Percentiles rank a stretch among this genome's conserved stretches.
phyloP scores from a whole-genome alignment of 1,284 basidiomycete genomes.

The Sanghuangporus sanghuang region DNA sequence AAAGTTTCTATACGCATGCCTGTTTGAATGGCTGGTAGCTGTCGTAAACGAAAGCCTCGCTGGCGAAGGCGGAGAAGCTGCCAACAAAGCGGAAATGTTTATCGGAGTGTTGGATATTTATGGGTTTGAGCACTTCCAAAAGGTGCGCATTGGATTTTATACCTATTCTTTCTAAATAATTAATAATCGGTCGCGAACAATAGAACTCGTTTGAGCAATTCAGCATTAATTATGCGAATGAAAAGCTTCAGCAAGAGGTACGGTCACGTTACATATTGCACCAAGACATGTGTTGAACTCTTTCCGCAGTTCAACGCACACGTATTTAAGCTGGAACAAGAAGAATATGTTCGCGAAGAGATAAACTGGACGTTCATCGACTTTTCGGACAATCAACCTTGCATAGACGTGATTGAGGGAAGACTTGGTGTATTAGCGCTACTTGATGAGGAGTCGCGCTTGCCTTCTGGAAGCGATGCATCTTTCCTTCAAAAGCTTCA shows the following conservation, averaged over 20 bases:
- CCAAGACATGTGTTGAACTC: constrained; percentile 13
- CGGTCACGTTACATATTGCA: neutral
- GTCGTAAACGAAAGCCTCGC: constrained; percentile 96
- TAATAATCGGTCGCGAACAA: neutral
- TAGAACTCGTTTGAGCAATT: constrained; percentile 99
- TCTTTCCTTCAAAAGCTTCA: constrained; percentile 96
- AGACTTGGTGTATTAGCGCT: constrained; percentile 93
- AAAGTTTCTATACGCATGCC: constrained; percentile 97
- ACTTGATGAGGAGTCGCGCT: constrained; percentile 95
- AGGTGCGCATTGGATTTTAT: constrained; percentile 40
- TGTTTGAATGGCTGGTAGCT: constrained; percentile 98
- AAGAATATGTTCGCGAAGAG: constrained; percentile 97
- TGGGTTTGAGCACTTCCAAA: constrained; percentile 96
- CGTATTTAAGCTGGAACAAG: constrained; percentile 99
- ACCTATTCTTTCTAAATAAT: neutral
- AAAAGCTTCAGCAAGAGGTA: constrained; percentile 95
- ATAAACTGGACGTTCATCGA: constrained; percentile 99
- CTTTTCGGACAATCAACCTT: constrained; percentile 98
- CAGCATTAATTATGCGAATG: constrained; percentile 99
- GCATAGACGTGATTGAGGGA: constrained; percentile 98
- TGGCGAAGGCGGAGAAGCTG: constrained; percentile 85
- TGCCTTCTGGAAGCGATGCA: constrained; percentile 90
- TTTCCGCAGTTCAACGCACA: constrained; percentile 85
- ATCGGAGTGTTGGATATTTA: constrained; percentile 98
- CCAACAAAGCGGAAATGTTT: constrained; percentile 89